Evolutionary conservation across 495 filamentous ascomycete genomes (phyloP).

Genomic region (Aspergillus nidulans): DNA sequence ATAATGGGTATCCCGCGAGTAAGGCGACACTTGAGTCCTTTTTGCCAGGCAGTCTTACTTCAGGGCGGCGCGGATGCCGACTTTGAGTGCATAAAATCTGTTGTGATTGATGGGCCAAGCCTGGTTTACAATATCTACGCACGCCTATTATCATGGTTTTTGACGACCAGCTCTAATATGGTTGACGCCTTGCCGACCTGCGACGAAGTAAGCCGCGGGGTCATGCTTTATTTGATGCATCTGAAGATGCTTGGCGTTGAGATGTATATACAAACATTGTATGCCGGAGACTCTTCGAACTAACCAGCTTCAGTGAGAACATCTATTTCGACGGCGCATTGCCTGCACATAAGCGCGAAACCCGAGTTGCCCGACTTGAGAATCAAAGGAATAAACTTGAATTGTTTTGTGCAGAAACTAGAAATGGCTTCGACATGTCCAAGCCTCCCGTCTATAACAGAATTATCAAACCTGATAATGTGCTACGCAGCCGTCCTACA

Average conservation of each 20-base stretch:
- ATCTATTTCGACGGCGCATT: constrained; percentile 81
- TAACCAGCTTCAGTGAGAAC: constrained; percentile 26
- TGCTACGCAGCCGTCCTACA: constrained; percentile 25
- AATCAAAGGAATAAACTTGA: constrained; percentile 38
- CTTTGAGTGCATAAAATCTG: constrained; percentile 19
- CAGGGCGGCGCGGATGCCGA: neutral
- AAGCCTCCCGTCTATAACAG: neutral
- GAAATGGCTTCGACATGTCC: constrained; percentile 1
- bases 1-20: constrained; percentile 67
- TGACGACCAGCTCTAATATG: constrained; percentile 24
- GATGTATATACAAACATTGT: constrained; percentile 45
- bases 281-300: neutral
- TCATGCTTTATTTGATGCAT: constrained; percentile 57
- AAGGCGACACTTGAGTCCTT: constrained; percentile 52
- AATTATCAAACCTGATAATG: constrained; percentile 13
- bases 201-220: constrained; percentile 50
- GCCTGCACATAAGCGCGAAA: constrained; percentile 52
- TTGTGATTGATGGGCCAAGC: constrained; percentile 73
- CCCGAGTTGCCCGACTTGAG: constrained; percentile 50
- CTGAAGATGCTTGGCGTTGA: constrained; percentile 46
- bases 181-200: constrained; percentile 59
- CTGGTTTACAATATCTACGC: constrained; percentile 67
- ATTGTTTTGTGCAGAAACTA: constrained; percentile 22
- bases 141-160: constrained; percentile 41
- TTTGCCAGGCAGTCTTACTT: constrained; percentile 48